Percentiles rank a stretch among this genome's conserved stretches.
Evolutionary conservation across 805 yeast species (phyloP).

Genomic region (Starmerella powellii): DNA sequence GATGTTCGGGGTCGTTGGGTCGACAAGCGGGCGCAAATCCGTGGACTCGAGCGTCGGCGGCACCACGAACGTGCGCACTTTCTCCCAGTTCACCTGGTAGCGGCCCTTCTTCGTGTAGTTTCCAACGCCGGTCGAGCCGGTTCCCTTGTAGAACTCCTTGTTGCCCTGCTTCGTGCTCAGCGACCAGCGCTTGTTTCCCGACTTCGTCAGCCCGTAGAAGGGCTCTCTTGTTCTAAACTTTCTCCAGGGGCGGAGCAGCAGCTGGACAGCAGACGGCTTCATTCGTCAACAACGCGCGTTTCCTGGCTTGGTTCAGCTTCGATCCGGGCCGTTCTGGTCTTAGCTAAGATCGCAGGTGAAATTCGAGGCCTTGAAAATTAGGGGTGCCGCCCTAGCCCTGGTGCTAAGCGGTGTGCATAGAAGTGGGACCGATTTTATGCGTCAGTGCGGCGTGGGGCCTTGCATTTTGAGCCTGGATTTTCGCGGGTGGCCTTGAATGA

Average conservation of each 20-base stretch:
- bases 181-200: conserved; percentile 69
- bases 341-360: no score
- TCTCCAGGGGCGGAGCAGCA: conserved; percentile 79
- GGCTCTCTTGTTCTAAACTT: conserved; percentile 69
- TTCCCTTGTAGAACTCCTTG: conserved; percentile 89
- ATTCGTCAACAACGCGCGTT: conserved; percentile 16
- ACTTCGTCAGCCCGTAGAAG: conserved; percentile 65
- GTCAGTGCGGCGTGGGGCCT: no score
- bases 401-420: no score
- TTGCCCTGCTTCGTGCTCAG: conserved; percentile 90
- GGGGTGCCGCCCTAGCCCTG: no score
- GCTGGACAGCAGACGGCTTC: conserved; percentile 30
- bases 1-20: conserved; percentile 59
- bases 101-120: conserved; percentile 58
- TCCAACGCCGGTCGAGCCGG: conserved; percentile 90
- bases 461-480: no score
- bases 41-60: conserved; percentile 39
- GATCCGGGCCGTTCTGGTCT: no score
- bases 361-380: no score
- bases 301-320: not conserved
- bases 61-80: conserved; percentile 81
- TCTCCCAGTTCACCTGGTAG: conserved; percentile 67
- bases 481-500: conserved; percentile 20
- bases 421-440: no score
- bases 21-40: conserved; percentile 61